Percentiles rank a stretch among this genome's conserved stretches.
Conservation (phyloP, 2,329 filamentous ascomycete genomes). For the Sporothrix brasiliensis region DNA sequence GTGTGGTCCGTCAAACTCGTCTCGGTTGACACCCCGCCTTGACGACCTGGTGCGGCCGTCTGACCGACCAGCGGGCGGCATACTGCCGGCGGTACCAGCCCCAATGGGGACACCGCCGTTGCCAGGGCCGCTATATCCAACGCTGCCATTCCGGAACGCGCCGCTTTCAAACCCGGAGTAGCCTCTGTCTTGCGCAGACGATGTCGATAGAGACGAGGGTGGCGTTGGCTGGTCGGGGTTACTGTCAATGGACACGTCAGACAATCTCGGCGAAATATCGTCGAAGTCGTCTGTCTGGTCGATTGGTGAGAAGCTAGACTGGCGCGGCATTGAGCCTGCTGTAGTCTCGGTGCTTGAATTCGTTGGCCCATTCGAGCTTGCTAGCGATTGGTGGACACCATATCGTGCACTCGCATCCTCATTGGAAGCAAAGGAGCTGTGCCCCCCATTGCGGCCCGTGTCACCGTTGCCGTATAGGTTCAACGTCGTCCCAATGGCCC, state of each 20-base stretch:
- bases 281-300: constrained; percentile 61
- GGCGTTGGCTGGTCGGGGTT: constrained; percentile 47
- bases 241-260: constrained; percentile 63
- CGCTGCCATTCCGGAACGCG: not conserved
- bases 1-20: constrained; percentile 87
- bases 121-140: constrained; percentile 40
- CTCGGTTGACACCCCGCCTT: constrained; percentile 75
- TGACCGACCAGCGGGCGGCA: constrained; percentile 49
- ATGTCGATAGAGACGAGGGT: constrained; percentile 32
- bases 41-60: constrained; percentile 58
- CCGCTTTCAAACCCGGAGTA: not conserved
- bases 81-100: constrained; percentile 41
- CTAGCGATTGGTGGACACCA: not conserved
- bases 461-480: constrained; percentile 40
- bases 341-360: not conserved
- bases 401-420: not conserved
- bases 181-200: not conserved
- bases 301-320: constrained; percentile 58
- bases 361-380: not conserved
- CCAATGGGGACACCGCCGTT: constrained; percentile 21
- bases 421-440: constrained; percentile 2
- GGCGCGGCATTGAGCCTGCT: constrained; percentile 37
- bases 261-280: constrained; percentile 58
- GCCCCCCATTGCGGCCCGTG: constrained; percentile 36
- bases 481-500: constrained; percentile 32